phyloP scores from a whole-genome alignment of 2,329 filamentous ascomycete genomes.

The Penicillium sp. region DNA sequence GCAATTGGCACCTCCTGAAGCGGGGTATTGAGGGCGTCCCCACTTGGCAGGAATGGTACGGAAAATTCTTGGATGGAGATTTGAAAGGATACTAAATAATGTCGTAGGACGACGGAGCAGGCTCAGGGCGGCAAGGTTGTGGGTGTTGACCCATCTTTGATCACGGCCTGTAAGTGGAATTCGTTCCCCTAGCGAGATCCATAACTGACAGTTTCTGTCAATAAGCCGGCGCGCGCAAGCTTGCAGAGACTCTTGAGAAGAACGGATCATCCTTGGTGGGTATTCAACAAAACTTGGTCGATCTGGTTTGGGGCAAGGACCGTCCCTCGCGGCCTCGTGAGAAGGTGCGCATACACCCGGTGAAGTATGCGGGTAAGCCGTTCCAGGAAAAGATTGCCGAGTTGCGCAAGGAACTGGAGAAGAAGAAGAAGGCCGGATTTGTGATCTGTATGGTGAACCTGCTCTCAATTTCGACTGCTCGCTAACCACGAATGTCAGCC shows the following conservation, averaged over 20 bases:
- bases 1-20: constrained; percentile 89
- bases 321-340: constrained; percentile 76
- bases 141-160: constrained; percentile 85
- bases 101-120: constrained; percentile 70
- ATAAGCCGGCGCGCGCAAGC: constrained; percentile 68
- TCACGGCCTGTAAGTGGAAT: constrained; percentile 64
- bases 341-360: constrained; percentile 70
- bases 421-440: constrained; percentile 84
- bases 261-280: constrained; percentile 77
- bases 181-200: neutral
- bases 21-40: constrained; percentile 91
- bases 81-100: constrained; percentile 16
- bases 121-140: constrained; percentile 84
- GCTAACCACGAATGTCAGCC: constrained; percentile 45
- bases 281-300: constrained; percentile 82
- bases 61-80: neutral
- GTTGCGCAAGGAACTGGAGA: constrained; percentile 85
- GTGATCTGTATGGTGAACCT: constrained; percentile 64
- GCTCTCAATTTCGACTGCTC: constrained; percentile 7
- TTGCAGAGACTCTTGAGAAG: constrained; percentile 83
- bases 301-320: constrained; percentile 78
- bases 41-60: constrained; percentile 94
- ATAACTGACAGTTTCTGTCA: constrained; percentile 14
- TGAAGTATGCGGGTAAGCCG: constrained; percentile 78
- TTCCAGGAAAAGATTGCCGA: constrained; percentile 82